These are phyloP conservation scores for Wickerhamiella vanderwaltii DNA, from an alignment of 805 yeast species.

Conservation along the genomic window DNA sequence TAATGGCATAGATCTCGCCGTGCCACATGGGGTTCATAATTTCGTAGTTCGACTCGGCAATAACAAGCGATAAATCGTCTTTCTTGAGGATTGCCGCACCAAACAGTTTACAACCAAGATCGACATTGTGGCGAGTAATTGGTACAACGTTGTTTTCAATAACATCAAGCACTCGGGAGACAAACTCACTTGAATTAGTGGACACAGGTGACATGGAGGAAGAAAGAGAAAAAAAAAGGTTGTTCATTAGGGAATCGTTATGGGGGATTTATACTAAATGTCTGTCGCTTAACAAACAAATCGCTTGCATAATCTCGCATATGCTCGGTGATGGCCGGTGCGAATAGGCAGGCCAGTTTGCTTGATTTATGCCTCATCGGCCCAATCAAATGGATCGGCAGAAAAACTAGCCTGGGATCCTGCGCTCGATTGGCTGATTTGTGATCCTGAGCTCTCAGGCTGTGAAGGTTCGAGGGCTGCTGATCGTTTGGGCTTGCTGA, in stretches of 20 bases:
- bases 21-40: conserved; percentile 18
- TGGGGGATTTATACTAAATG: too few species aligned
- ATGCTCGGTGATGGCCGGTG: too few species aligned
- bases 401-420: neutral
- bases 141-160: conserved; percentile 18
- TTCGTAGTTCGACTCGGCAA: conserved; percentile 18
- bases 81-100: conserved; percentile 21
- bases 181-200: conserved; percentile 12
- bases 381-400: conserved; percentile 11
- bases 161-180: conserved; percentile 17
- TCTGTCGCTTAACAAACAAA: too few species aligned
- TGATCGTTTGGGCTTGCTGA: neutral
- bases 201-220: too few species aligned
- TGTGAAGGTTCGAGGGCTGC: neutral
- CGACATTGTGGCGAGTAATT: conserved; percentile 13
- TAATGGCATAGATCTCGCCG: conserved; percentile 18
- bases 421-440: neutral
- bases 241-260: too few species aligned
- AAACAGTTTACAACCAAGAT: conserved; percentile 16
- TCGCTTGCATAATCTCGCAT: too few species aligned
- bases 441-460: neutral
- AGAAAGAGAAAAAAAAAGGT: too few species aligned
- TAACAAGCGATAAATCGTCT: conserved; percentile 16
- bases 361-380: conserved; percentile 9
- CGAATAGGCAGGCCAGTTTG: too few species aligned